A percentile compares a stretch with the other conserved stretches of the same genome.
Conservation (phyloP, 306 rosid genomes). For the Albizia julibrissin region DNA sequence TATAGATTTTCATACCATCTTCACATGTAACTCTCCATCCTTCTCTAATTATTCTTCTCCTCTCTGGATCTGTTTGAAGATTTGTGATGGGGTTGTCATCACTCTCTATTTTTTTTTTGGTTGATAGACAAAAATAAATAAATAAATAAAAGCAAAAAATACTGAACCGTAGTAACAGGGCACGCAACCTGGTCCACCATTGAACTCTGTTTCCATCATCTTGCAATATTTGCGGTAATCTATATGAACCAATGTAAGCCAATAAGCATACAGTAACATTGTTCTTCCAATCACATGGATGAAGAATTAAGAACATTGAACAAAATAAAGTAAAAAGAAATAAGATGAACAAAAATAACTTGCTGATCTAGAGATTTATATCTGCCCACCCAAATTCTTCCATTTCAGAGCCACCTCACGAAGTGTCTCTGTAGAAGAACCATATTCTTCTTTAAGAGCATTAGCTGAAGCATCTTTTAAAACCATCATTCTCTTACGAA, state of each 20-base stretch:
- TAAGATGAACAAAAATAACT: background rate
- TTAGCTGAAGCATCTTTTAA: constrained; percentile 21
- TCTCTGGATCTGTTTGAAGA: background rate
- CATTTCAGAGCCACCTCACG: constrained; percentile 33
- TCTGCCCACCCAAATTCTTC: background rate
- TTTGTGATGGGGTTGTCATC: too few relatives aligned
- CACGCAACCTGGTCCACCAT: too few relatives aligned
- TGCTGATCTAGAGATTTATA: background rate
- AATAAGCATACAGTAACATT: background rate
- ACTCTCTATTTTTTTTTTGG: too few relatives aligned
- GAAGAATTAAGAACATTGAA: background rate
- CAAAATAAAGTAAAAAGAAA: too few relatives aligned
- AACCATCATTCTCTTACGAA: constrained; percentile 4
- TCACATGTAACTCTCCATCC: background rate
- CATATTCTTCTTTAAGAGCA: constrained; percentile 23
- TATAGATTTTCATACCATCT: too few relatives aligned
- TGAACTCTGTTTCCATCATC: too few relatives aligned
- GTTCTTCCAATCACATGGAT: background rate
- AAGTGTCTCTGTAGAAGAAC: constrained; percentile 37
- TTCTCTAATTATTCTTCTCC: too few relatives aligned
- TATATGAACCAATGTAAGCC: too few relatives aligned
- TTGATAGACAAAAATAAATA: too few relatives aligned
- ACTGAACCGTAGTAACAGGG: too few relatives aligned
- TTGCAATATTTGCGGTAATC: too few relatives aligned
- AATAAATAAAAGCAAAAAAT: too few relatives aligned